Evolutionary conservation across 805 yeast genomes (phyloP), one percentile per base, ranked within the genome.

Genomic region (Yamadazyma endophytica): DNA sequence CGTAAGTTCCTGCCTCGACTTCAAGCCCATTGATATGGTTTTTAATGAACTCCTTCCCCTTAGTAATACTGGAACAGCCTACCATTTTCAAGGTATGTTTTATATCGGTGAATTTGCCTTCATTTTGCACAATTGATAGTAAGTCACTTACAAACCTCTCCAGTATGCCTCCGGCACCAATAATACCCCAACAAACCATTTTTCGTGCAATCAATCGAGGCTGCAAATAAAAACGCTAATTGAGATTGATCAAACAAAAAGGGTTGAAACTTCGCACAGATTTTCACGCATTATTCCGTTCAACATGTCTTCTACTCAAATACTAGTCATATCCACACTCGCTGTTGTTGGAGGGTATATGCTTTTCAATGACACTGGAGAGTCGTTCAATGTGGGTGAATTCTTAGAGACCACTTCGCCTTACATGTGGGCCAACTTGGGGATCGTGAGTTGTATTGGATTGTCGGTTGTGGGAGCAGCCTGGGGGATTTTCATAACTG

Each of bases 401-500:
- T 89, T 90, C 53, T 72, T 92, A 44, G 77, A 79, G 44, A 68
- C 82, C 21, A 78, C 92, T 2, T 87, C 97, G 14, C 98, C 98
- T 5, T 92, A 92, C 56, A 76, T 92, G 82, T 92, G 97, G 97
- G 97, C 97, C 17, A 75, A 76, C 42, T 60, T 88, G 42, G 98
- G 98, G 33, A 87, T 92, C 41, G 81, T 84, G 11, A 63, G 79
- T 31, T 90, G 98, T 63, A 88, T 94, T 46, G 97, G 97, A 9
- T 73, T 92, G 37, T 81, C 94, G 29, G 97, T 92, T 11, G 82
- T 89, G 24, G 98, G 98, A 23, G 98, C 98, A 11, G 97, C 97
- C 4, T 92, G 98, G 98, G 98, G 98, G 43, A 92, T 92, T 46
- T 92, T 90, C 58, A 75, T 92, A 40, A 90, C 97, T 2, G 98